Evolutionary conservation across 257 asterid genomes (phyloP).

Genomic region (Solanum tarijense): DNA sequence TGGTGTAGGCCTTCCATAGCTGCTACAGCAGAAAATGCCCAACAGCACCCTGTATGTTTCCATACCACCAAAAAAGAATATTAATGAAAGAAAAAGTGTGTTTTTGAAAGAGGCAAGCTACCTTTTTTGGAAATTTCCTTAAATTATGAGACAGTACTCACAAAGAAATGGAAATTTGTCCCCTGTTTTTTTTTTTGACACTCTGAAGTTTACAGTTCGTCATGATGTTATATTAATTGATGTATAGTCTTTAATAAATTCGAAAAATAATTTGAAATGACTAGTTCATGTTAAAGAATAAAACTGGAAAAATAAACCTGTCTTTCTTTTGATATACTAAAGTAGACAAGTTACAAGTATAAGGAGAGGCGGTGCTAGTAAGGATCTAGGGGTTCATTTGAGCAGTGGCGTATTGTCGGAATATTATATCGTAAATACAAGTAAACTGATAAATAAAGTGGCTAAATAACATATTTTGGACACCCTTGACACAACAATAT

Average conservation of each 20-base stretch:
- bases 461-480: too few species aligned
- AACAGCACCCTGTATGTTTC: constrained; percentile 9
- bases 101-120: not conserved
- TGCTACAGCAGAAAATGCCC: constrained; percentile 29
- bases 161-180: not conserved
- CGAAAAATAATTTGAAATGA: not conserved
- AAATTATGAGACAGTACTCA: not conserved
- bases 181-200: not conserved
- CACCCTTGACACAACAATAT: too few species aligned
- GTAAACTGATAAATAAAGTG: too few species aligned
- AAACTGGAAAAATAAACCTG: not conserved
- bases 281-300: not conserved
- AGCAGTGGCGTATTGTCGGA: too few species aligned
- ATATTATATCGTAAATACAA: too few species aligned
- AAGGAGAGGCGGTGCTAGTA: not conserved
- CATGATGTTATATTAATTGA: not conserved
- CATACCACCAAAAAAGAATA: not conserved
- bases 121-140: not conserved
- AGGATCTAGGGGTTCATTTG: not conserved
- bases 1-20: constrained; percentile 21
- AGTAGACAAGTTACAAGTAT: not conserved
- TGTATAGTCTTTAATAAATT: not conserved
- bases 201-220: not conserved
- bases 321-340: not conserved
- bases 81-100: not conserved